Conservation (phyloP, 2,329 filamentous ascomycete genomes). For the Calonectria ilicicola region DNA sequence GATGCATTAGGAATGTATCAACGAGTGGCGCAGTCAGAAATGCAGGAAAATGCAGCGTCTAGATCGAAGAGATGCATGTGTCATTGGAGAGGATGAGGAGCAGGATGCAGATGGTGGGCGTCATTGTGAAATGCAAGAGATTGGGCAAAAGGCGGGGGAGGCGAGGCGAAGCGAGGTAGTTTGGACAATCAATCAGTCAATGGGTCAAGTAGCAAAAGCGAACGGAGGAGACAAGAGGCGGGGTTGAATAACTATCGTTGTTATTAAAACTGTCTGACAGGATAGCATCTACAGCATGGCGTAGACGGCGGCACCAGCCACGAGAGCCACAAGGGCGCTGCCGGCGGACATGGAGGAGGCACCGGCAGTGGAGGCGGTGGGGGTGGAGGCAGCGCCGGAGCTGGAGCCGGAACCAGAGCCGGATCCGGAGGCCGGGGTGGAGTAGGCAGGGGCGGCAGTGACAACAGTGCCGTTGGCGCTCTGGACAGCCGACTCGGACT, state of each 20-base stretch:
- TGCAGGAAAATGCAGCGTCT: not conserved
- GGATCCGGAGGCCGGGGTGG: conserved; percentile 26
- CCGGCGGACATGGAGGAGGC: conserved; percentile 40
- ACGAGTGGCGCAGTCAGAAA: not conserved
- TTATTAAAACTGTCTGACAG: not conserved
- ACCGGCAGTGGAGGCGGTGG: conserved; percentile 35
- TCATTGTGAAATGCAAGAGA: too few species aligned
- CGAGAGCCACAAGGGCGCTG: conserved; percentile 39
- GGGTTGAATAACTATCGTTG: not conserved
- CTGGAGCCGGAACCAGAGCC: conserved; percentile 27
- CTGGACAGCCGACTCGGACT: not conserved
- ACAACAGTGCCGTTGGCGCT: conserved; percentile 11
- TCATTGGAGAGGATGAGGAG: not conserved
- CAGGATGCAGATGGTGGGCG: too few species aligned
- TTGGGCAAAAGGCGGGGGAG: too few species aligned
- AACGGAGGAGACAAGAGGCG: not conserved
- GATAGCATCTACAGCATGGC: conserved; percentile 39
- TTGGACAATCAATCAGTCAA: not conserved
- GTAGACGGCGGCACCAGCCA: conserved; percentile 45
- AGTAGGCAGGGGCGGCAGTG: conserved; percentile 22
- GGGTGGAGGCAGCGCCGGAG: conserved; percentile 30
- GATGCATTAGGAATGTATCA: not conserved
- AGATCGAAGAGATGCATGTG: not conserved
- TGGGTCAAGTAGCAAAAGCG: not conserved
- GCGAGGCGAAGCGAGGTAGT: too few species aligned